phyloP scores from a whole-genome alignment of 1,284 basidiomycete genomes.

The Xanthoconium separans region DNA sequence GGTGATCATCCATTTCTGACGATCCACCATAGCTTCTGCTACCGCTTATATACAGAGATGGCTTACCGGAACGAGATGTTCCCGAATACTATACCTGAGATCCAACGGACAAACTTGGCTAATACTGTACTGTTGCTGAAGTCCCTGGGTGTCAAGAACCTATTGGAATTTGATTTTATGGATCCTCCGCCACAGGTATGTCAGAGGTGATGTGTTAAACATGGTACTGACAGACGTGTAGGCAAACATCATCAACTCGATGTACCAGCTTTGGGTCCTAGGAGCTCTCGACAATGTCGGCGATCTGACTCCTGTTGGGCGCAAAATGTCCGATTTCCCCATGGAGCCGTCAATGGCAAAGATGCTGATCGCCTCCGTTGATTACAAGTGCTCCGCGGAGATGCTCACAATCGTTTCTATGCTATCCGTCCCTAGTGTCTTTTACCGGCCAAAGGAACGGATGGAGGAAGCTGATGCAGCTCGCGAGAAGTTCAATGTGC shows the following conservation, averaged over 20 bases:
- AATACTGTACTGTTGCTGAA: conserved; percentile 96
- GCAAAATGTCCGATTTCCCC: conserved; percentile 98
- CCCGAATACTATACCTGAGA: conserved; percentile 95
- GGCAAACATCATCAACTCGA: conserved; percentile 95
- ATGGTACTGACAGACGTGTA: conserved; percentile 38
- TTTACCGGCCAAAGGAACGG: conserved; percentile 93
- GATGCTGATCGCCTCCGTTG: conserved; percentile 95
- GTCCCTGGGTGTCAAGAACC: conserved; percentile 93
- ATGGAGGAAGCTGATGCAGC: conserved; percentile 97
- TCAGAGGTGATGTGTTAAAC: conserved; percentile 44
- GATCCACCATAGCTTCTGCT: conserved; percentile 71
- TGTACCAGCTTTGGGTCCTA: conserved; percentile 99
- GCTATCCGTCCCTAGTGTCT: conserved; percentile 96
- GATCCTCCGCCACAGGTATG: conserved; percentile 88
- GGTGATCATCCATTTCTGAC: conserved; percentile 6
- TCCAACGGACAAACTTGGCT: conserved; percentile 95
- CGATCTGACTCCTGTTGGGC: conserved; percentile 89
- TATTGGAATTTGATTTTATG: conserved; percentile 99
- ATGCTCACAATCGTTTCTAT: conserved; percentile 99
- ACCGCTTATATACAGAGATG: conserved; percentile 86
- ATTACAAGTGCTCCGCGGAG: conserved; percentile 90
- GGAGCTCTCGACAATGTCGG: conserved; percentile 97
- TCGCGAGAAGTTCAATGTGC: conserved; percentile 97
- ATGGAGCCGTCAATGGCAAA: conserved; percentile 98
- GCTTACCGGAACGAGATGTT: conserved; percentile 90